A percentile compares a stretch with the other conserved stretches of the same genome.
phyloP scores from a whole-genome alignment of 2,329 filamentous ascomycete species.

The Penicillium thymicola region DNA sequence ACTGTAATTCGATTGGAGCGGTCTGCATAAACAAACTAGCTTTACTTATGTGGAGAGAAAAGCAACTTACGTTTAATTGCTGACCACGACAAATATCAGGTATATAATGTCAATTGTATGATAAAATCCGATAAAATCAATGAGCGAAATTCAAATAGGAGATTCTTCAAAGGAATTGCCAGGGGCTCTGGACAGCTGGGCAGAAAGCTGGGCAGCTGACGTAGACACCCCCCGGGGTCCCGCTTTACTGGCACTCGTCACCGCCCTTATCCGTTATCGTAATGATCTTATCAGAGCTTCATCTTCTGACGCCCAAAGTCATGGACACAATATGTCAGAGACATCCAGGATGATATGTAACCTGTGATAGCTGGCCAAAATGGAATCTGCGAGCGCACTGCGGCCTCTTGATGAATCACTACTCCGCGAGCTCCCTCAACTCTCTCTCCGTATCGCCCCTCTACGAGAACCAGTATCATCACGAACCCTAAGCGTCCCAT shows the following conservation, averaged over 20 bases:
- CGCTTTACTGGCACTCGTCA: constrained; percentile 9
- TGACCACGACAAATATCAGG: not conserved
- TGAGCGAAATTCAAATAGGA: not conserved
- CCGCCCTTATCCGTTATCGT: constrained; percentile 12
- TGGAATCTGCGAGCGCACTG: constrained; percentile 16
- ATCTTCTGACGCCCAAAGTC: not conserved
- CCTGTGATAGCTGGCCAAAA: constrained; percentile 1
- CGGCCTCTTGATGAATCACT: constrained; percentile 42
- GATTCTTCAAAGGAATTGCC: not conserved
- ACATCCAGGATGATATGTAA: constrained; percentile 2
- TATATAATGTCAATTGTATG: not conserved
- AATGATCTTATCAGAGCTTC: constrained; percentile 9
- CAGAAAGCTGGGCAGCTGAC: constrained; percentile 7
- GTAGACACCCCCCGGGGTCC: not conserved
- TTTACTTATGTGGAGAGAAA: not conserved
- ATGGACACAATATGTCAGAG: constrained; percentile 5
- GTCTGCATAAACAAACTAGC: not conserved
- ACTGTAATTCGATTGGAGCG: not conserved
- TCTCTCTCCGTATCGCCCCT: constrained; percentile 47
- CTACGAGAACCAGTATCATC: constrained; percentile 47
- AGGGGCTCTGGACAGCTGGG: not conserved
- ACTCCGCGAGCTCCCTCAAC: constrained; percentile 42
- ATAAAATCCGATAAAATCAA: not conserved
- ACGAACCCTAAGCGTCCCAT: constrained; percentile 40
- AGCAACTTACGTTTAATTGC: not conserved